Base-by-base conservation (phyloP, 1,139 yeast species). In the Yamadazyma jaroonii region DNA sequence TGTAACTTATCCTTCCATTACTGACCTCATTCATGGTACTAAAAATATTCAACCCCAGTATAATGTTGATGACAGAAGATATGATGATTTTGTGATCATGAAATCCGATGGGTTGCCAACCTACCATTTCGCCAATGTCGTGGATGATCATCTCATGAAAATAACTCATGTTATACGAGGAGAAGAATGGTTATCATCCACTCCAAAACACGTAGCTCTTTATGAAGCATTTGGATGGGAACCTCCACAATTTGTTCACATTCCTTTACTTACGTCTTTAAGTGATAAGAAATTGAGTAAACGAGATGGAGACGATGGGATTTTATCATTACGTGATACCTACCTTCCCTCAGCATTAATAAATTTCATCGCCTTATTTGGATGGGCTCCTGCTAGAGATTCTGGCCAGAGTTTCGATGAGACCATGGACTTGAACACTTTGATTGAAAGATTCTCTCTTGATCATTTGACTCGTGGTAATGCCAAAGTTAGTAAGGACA, bases 121-220 rank as follows among this genome's bases (percentile, higher is more conserved):
- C 0, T 92, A 92, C 52, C 99, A 92, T 61, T 83, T 92, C 54
- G 98, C 98, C 14, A 90, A 88, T 53, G 96, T 92, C 2, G 79
- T 92, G 2, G 99, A 92, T 54, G 99, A 92, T 57, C 95, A 90
- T 57, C 62, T 85, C 35, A 94, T 92, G 98, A 61, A 77, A 34
- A 85, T 92, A 30, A 86, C 97, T 0, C 97, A 94, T 59, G 98
- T 92, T 8, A 80, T 92, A 9, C 72, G 99, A 46, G 99, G 99
- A 26, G 98, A 92, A 55, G 97, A 92, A 59, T 94, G 99, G 99
- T 66, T 92, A 8, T 84, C 96, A 1, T 86, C 97, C 0, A 92
- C 98, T 0, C 96, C 97, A 3, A 92, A 90, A 49, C 99, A 92
- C 54, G 72, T 88, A 33, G 94, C 96, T 0, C 61, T 92, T 41